Percentiles rank a stretch among this genome's conserved stretches.
Conservation (phyloP, 352 stramenopile species). For the Elongisporangium prolatum region DNA sequence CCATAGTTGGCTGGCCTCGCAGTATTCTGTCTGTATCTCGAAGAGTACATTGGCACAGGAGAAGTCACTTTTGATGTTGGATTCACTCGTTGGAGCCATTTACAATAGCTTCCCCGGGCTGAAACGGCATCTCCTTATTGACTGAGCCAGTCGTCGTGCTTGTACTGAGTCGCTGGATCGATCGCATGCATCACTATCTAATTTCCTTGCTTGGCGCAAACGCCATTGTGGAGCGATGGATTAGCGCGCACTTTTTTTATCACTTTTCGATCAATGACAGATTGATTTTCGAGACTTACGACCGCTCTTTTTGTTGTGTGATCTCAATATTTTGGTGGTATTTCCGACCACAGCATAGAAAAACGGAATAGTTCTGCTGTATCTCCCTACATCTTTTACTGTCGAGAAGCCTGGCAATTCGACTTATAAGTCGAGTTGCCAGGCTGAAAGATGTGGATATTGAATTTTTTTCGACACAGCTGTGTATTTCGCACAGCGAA, state of each 20-base stretch:
- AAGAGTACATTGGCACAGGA: conserved; percentile 13
- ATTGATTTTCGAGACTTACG: not conserved
- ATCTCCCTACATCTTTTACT: conserved; percentile 11
- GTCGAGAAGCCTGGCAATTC: conserved; percentile 24
- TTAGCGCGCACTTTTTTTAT: not conserved
- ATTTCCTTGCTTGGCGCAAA: conserved; percentile 21
- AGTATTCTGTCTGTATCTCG: conserved; percentile 2
- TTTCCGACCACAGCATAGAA: conserved; percentile 3
- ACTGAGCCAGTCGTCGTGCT: not conserved
- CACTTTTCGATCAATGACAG: not conserved
- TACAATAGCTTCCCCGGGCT: not conserved
- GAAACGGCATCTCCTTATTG: not conserved
- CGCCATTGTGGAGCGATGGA: not conserved
- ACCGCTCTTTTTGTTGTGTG: not conserved
- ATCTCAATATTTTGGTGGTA: conserved; percentile 11
- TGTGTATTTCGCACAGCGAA: conserved; percentile 10
- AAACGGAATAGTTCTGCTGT: conserved; percentile 5
- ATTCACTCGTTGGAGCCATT: conserved; percentile 20
- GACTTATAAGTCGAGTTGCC: no score
- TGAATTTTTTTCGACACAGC: conserved; percentile 26
- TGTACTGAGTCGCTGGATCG: conserved; percentile 17
- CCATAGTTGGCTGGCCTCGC: conserved; percentile 1
- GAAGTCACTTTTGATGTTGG: conserved; percentile 25
- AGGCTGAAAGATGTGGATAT: no score
- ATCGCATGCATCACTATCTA: conserved; percentile 31